Percentiles rank a stretch among this genome's conserved stretches.
These are phyloP conservation scores for Beauveria bassiana DNA, from an alignment of 2,329 filamentous ascomycete genomes.

Conservation along the genomic window DNA sequence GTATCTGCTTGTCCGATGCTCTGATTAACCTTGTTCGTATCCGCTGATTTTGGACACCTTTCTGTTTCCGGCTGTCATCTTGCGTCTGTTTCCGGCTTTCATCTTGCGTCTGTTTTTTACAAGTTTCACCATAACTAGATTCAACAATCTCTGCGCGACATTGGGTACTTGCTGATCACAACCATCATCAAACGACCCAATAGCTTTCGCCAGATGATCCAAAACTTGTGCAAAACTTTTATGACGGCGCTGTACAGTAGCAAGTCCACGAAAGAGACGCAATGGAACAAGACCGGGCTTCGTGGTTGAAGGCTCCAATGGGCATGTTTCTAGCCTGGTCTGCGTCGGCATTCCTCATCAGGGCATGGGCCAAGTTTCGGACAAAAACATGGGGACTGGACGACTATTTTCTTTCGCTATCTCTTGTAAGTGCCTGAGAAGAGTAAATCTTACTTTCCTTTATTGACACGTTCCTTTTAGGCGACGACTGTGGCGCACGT, in stretches of 20 bases:
- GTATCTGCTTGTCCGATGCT: too few species aligned
- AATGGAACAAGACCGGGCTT: constrained; percentile 11
- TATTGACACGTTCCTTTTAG: neutral
- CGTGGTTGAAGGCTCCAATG: constrained; percentile 13
- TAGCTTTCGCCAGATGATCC: neutral
- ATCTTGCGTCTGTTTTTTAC: too few species aligned
- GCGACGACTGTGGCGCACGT: neutral
- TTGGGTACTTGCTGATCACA: neutral
- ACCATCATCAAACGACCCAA: neutral
- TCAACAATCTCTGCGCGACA: neutral
- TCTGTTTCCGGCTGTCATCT: too few species aligned
- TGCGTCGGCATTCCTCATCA: constrained; percentile 7
- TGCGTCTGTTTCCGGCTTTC: too few species aligned
- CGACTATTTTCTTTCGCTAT: constrained; percentile 8
- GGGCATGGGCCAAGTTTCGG: constrained; percentile 13
- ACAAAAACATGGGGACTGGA: constrained; percentile 14
- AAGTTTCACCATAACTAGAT: too few species aligned
- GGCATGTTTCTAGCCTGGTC: constrained; percentile 15
- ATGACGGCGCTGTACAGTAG: neutral
- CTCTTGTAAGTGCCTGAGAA: constrained; percentile 6
- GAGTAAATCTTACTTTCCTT: too few species aligned
- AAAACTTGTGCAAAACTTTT: too few species aligned
- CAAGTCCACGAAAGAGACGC: neutral
- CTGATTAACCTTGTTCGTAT: too few species aligned
- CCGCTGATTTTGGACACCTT: too few species aligned